Percentiles rank a stretch among this genome's conserved stretches.
Evolutionary conservation across 2,329 filamentous ascomycete species (phyloP).

Genomic region (Pseudonectria foliicola): DNA sequence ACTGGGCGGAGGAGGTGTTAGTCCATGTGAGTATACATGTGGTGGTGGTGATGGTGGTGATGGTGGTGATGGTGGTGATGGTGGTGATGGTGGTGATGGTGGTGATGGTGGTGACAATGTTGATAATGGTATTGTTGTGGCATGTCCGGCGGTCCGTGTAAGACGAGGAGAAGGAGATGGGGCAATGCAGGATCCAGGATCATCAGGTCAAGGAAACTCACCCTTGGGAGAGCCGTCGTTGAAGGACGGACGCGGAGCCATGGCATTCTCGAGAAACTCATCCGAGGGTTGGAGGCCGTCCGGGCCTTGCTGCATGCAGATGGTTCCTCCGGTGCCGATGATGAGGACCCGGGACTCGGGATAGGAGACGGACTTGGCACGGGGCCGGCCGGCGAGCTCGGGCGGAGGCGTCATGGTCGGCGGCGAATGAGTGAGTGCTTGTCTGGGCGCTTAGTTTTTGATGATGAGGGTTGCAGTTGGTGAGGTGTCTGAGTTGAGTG

Average conservation of each 20-base stretch:
- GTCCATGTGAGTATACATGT: conserved; percentile 1
- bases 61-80: background rate
- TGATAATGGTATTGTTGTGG: conserved; percentile 3
- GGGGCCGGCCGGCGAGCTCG: conserved; percentile 3
- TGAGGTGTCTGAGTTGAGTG: no score
- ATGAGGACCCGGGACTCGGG: conserved; percentile 79
- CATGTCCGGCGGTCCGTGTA: no score
- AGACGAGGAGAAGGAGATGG: no score
- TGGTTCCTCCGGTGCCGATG: conserved; percentile 84
- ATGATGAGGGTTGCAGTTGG: no score
- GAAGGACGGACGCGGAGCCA: conserved; percentile 77
- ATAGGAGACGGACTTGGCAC: conserved; percentile 25
- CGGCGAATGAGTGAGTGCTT: background rate
- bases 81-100: background rate
- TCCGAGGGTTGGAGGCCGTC: conserved; percentile 74
- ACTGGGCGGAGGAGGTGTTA: no score
- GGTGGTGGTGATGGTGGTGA: background rate
- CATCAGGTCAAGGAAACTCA: conserved; percentile 16
- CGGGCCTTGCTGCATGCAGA: conserved; percentile 80
- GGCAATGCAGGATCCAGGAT: no score
- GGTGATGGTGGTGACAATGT: conserved; percentile 1
- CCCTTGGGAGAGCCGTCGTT: conserved; percentile 53
- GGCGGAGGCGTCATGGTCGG: no score
- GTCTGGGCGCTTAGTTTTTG: no score
- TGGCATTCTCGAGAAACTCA: conserved; percentile 74